A percentile compares a stretch with the other conserved stretches of the same genome.
Evolutionary conservation across 2,329 filamentous ascomycete species (phyloP).

Genomic region (Bertia moriformis): DNA sequence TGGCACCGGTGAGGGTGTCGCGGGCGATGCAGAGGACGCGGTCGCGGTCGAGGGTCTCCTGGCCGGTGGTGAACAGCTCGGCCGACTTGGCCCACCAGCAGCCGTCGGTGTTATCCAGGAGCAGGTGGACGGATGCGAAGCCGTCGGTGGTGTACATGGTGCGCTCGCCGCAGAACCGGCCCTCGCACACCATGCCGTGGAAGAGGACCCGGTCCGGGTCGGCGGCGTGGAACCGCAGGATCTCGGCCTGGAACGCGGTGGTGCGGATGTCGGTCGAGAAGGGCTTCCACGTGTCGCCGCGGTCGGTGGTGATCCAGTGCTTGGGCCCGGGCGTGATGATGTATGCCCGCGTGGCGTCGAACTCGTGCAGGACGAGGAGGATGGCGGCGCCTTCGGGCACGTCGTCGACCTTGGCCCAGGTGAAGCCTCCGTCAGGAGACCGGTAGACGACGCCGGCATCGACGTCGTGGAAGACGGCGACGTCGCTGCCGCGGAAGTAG

Average conservation of each 20-base stretch:
- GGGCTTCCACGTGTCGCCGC: conserved; percentile 64
- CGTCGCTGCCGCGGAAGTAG: conserved; percentile 84
- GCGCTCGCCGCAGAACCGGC: conserved; percentile 47
- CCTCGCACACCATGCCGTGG: conserved; percentile 57
- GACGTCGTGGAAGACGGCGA: conserved; percentile 60
- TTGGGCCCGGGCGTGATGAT: conserved; percentile 53
- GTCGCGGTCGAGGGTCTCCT: conserved; percentile 48
- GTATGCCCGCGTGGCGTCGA: conserved; percentile 65
- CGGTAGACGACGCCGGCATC: conserved; percentile 54
- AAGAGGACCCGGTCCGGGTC: conserved; percentile 79
- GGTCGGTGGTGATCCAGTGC: conserved; percentile 75
- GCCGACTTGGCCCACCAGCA: conserved; percentile 82
- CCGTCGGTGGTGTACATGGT: conserved; percentile 70
- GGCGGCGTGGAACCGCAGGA: conserved; percentile 65
- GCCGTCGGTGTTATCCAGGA: conserved; percentile 50
- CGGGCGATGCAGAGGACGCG: conserved; percentile 69
- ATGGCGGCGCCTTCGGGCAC: conserved; percentile 48
- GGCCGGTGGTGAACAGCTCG: conserved; percentile 56
- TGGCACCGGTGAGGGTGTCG: conserved; percentile 56
- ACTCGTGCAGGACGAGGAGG: conserved; percentile 62
- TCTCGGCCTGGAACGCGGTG: conserved; percentile 31
- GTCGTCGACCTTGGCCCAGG: conserved; percentile 54
- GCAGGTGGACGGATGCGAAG: conserved; percentile 54
- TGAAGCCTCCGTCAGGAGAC: conserved; percentile 66
- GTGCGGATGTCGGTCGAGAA: conserved; percentile 52